These are phyloP conservation scores for Phialophora tarda DNA, from an alignment of 2,329 filamentous ascomycete genomes.

Conservation along the genomic window DNA sequence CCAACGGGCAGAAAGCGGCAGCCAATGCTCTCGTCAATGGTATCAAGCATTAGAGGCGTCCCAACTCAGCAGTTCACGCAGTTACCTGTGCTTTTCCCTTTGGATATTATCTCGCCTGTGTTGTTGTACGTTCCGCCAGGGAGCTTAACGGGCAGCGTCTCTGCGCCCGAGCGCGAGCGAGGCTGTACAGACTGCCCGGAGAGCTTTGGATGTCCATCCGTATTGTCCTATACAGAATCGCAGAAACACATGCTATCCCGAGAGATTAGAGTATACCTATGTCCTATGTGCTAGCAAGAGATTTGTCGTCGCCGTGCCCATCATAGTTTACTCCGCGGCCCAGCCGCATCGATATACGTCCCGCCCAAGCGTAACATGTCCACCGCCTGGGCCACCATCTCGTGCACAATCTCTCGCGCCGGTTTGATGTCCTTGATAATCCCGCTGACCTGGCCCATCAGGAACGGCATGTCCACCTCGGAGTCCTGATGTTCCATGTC, in stretches of 20 bases:
- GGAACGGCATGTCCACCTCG: conserved; percentile 78
- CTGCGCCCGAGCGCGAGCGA: not conserved
- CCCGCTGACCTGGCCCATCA: conserved; percentile 94
- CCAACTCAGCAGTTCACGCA: not conserved
- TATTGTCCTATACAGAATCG: conserved; percentile 1
- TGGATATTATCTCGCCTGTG: not conserved
- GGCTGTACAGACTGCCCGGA: not conserved
- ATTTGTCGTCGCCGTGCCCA: not conserved
- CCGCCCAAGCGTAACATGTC: conserved; percentile 68
- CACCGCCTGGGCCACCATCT: conserved; percentile 82
- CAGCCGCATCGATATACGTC: conserved; percentile 58
- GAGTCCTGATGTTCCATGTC: conserved; percentile 74
- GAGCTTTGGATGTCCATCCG: not conserved
- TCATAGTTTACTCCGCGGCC: conserved; percentile 33
- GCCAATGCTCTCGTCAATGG: conserved; percentile 50
- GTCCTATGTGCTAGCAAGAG: not conserved
- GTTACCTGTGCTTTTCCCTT: not conserved
- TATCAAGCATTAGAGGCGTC: conserved; percentile 42
- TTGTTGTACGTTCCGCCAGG: not conserved
- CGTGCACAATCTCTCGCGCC: conserved; percentile 80
- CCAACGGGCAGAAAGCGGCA: conserved; percentile 52
- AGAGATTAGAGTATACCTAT: not conserved
- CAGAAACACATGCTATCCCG: not conserved
- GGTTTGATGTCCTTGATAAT: conserved; percentile 78
- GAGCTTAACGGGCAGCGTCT: not conserved